Conservation (phyloP, 1,284 basidiomycete genomes). For the Cerrena zonata region DNA sequence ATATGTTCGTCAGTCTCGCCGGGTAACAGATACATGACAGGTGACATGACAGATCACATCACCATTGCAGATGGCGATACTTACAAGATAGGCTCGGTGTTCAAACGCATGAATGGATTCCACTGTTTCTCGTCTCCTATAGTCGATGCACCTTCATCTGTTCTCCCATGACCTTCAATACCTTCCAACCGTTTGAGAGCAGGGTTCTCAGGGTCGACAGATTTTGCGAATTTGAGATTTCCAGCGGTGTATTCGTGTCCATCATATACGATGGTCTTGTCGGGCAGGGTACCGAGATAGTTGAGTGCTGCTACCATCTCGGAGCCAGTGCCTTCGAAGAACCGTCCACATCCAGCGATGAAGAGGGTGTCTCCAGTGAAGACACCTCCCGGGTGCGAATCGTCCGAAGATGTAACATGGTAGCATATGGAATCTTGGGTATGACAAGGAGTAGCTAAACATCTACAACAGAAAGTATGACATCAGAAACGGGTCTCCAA, state of each 20-base stretch:
- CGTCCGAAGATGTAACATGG: slow-evolving; percentile 51
- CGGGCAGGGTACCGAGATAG: slow-evolving; percentile 73
- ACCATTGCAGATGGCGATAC: too few species aligned
- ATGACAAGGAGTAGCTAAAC: slow-evolving; percentile 89
- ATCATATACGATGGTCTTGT: slow-evolving; percentile 79
- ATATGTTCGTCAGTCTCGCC: slow-evolving; percentile 3
- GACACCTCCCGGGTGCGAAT: slow-evolving; percentile 63
- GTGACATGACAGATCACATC: slow-evolving; percentile 2
- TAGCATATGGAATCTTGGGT: slow-evolving; percentile 96
- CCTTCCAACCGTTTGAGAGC: slow-evolving; percentile 52
- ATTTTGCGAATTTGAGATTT: slow-evolving; percentile 59
- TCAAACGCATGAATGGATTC: slow-evolving; percentile 79
- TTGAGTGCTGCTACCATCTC: slow-evolving; percentile 83
- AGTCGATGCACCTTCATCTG: slow-evolving; percentile 74
- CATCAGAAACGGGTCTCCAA: not conserved
- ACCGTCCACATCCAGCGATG: slow-evolving; percentile 89
- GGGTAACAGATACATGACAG: not conserved
- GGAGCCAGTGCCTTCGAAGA: slow-evolving; percentile 85
- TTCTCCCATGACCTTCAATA: slow-evolving; percentile 46
- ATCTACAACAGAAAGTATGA: slow-evolving; percentile 38
- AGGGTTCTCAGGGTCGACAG: slow-evolving; percentile 60
- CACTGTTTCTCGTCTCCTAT: slow-evolving; percentile 81
- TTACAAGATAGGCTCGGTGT: slow-evolving; percentile 52
- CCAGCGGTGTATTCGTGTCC: slow-evolving; percentile 89
- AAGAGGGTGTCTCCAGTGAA: slow-evolving; percentile 98